Evolutionary conservation across 768 basidiomycete species (phyloP).

Genomic region (Royoungia palumana): DNA sequence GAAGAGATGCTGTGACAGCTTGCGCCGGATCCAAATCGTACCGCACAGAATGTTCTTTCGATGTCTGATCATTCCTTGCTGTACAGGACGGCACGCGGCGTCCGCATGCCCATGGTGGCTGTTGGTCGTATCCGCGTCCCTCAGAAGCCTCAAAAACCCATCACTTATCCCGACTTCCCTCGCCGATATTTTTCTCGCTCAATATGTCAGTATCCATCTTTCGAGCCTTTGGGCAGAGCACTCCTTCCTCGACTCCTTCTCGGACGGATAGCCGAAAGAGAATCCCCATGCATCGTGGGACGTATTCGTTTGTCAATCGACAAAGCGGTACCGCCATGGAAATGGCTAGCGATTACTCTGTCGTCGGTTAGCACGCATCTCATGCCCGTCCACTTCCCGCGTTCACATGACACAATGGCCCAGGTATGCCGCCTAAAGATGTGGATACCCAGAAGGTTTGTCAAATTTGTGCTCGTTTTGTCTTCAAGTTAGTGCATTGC

Average conservation of each 20-base stretch:
- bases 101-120: slow-evolving; percentile 19
- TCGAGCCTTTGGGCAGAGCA: slow-evolving; percentile 19
- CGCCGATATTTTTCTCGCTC: neutral
- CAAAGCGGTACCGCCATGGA: slow-evolving; percentile 34
- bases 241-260: slow-evolving; percentile 3
- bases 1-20: slow-evolving; percentile 8
- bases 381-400: neutral
- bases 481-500: neutral
- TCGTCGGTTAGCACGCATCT: slow-evolving; percentile 20
- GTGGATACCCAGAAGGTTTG: slow-evolving; percentile 27
- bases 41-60: slow-evolving; percentile 13
- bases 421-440: slow-evolving; percentile 32
- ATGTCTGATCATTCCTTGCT: slow-evolving; percentile 1
- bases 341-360: slow-evolving; percentile 19
- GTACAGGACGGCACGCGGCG: slow-evolving; percentile 12
- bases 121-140: slow-evolving; percentile 2
- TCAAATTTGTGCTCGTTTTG: neutral
- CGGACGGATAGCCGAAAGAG: slow-evolving; percentile 19
- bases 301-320: slow-evolving; percentile 29
- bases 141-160: slow-evolving; percentile 13
- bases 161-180: neutral
- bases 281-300: slow-evolving; percentile 28
- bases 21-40: slow-evolving; percentile 7
- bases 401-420: slow-evolving; percentile 1
- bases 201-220: slow-evolving; percentile 22